phyloP scores from a whole-genome alignment of 176 grass and related monocot species.

The Cocos nucifera region DNA sequence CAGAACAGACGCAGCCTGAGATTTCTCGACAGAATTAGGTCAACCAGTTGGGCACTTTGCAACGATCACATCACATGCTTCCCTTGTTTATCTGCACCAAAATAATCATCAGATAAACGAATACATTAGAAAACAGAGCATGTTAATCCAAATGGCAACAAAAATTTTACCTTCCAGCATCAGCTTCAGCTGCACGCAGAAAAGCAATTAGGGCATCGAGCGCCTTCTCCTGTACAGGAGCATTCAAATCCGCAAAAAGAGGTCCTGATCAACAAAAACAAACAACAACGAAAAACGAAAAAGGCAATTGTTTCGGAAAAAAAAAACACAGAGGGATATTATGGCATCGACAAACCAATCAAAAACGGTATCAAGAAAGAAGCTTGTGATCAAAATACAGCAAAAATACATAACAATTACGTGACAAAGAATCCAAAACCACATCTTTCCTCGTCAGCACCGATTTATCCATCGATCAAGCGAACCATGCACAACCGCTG shows the following conservation, averaged over 20 bases:
- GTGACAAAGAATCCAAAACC: no score
- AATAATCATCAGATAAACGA: constrained; percentile 1
- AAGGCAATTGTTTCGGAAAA: no score
- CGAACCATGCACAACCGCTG: no score
- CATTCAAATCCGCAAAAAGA: constrained; percentile 87
- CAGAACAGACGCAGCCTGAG: constrained; percentile 72
- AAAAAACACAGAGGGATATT: no score
- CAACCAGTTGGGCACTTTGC: constrained; percentile 95
- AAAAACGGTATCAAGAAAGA: no score
- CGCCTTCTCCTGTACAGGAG: constrained; percentile 92
- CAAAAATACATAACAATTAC: no score
- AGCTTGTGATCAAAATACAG: no score
- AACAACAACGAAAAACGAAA: constrained; percentile 41
- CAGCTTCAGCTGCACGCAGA: constrained; percentile 81
- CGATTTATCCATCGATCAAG: no score
- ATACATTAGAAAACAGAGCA: no score
- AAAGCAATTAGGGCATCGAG: constrained; percentile 85
- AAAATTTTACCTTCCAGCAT: constrained; percentile 45
- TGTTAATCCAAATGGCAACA: neutral
- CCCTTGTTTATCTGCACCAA: constrained; percentile 59
- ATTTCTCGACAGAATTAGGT: constrained; percentile 94
- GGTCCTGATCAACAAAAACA: constrained; percentile 41
- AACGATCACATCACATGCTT: constrained; percentile 81
- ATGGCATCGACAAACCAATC: no score
- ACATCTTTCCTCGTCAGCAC: no score